Conservation (phyloP, 1,284 basidiomycete species). For the Rhodotorula sp. region DNA sequence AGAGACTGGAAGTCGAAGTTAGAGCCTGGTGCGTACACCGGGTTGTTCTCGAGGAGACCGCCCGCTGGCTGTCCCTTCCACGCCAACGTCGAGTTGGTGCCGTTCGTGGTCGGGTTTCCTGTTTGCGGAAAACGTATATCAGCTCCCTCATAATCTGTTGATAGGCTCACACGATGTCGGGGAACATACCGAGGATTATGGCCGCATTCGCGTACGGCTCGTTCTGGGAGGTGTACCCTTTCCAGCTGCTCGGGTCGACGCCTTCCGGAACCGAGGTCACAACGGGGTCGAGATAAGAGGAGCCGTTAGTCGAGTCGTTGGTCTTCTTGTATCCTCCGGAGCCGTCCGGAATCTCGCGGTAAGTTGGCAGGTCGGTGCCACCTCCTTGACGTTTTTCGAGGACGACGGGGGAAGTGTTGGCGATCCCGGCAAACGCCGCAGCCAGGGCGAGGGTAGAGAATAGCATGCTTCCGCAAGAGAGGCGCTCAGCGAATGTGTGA, state of each 20-base stretch:
- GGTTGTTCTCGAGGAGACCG: conserved; percentile 20
- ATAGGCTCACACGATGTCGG: accelerated
- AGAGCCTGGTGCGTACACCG: conserved; percentile 46
- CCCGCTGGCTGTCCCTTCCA: conserved; percentile 28
- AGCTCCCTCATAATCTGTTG: not conserved
- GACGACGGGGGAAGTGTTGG: conserved; percentile 19
- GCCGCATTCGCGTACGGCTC: conserved; percentile 19
- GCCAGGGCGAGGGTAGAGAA: conserved; percentile 15
- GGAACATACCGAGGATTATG: conserved; percentile 2
- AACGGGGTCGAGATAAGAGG: conserved; percentile 18
- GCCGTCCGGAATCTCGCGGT: not conserved
- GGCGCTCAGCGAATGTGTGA: not conserved
- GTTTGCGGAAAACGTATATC: not conserved
- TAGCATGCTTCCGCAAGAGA: conserved; percentile 1
- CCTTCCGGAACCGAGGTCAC: conserved; percentile 16
- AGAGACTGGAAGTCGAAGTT: conserved; percentile 58
- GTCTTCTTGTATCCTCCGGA: conserved; percentile 3
- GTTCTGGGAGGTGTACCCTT: conserved; percentile 9
- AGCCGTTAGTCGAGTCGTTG: not conserved
- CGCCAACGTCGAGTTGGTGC: conserved; percentile 32
- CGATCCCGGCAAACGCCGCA: conserved; percentile 11
- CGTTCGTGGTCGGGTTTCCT: conserved; percentile 23
- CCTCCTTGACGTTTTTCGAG: conserved; percentile 23
- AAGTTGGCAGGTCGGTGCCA: conserved; percentile 20
- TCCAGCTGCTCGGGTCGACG: conserved; percentile 5